Evolutionary conservation across 768 basidiomycete species (phyloP), one percentile per base, ranked within the genome.

Genomic region (Infundibulicybe gibba): DNA sequence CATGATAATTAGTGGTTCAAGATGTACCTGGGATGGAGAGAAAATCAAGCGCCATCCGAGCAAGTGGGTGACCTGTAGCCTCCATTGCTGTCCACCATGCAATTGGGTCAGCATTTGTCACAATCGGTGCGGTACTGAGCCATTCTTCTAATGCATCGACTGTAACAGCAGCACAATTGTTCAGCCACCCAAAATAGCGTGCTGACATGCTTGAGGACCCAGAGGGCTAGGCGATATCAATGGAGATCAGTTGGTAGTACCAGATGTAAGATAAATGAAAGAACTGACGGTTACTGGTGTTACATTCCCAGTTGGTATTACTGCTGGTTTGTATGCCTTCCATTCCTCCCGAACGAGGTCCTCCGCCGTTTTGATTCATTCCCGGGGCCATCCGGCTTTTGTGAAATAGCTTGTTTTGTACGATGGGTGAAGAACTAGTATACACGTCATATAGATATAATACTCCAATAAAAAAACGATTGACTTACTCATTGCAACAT

Each of bases 401-500:
- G 19, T 19, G 52, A 61, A 59, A 39, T 61, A 60, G 16, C 45
- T 21, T 8, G 43, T 21, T 37, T 60, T 60, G 47, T 54, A 49
- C 3, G 32, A 1, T 2, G 54, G 58, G 40, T 60, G 54, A 9
- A 61, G 47, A 15, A 59, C 56, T 61, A 39, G 6, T 44, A 44
- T 9, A n/a, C 21, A 21, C 38, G 12, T 20, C 12, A 32, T 20
- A 25, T 20, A 13, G n/a, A 14, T 15, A 15, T 21, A n/a, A 35
- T 16, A 3, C 25, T n/a, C 19, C 15, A 19, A 40, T 25, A 25
- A 25, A 25, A 25, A 8, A 44, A 13, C 14, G 5, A 5, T 40
- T 21, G 19, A 49, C 52, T 6, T 40, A 57, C 56, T 40, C 44
- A 57, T 57, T 17, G 56, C 56, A 39, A 56, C 31, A 3, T 32